A percentile compares a stretch with the other conserved stretches of the same genome.
Evolutionary conservation across 768 basidiomycete species (phyloP).

Genomic region (Chalciporus sphaerocephalus): DNA sequence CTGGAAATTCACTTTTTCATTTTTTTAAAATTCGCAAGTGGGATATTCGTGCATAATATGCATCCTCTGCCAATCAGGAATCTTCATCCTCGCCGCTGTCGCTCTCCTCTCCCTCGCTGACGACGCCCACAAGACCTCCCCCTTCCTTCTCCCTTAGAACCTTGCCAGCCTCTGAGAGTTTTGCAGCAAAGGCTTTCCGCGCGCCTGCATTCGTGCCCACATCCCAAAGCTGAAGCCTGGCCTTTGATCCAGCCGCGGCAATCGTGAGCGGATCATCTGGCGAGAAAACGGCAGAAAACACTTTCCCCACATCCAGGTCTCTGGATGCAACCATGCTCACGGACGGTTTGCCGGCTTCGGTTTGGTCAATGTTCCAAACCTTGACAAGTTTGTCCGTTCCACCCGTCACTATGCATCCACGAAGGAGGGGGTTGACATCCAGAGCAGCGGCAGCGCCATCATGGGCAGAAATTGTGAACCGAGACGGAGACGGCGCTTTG

Average conservation of each 20-base stretch:
- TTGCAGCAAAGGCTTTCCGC: slow-evolving; percentile 75
- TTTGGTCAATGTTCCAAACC: slow-evolving; percentile 88
- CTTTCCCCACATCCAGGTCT: slow-evolving; percentile 93
- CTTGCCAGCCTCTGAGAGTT: slow-evolving; percentile 70
- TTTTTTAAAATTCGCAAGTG: slow-evolving; percentile 2
- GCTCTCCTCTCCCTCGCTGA: slow-evolving; percentile 66
- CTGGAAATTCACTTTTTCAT: background rate
- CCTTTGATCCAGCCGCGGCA: slow-evolving; percentile 92
- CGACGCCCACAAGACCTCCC: slow-evolving; percentile 67
- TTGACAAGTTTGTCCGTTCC: slow-evolving; percentile 95
- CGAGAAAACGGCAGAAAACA: slow-evolving; percentile 87
- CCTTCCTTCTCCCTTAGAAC: slow-evolving; percentile 59
- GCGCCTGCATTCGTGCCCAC: slow-evolving; percentile 78
- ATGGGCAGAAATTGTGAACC: slow-evolving; percentile 90
- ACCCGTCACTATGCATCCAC: slow-evolving; percentile 89
- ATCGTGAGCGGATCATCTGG: slow-evolving; percentile 93
- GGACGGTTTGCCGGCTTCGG: slow-evolving; percentile 55
- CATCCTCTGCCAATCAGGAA: slow-evolving; percentile 7
- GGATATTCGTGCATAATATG: background rate
- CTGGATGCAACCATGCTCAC: slow-evolving; percentile 83
- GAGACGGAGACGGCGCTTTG: slow-evolving; percentile 59
- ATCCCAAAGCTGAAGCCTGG: slow-evolving; percentile 95
- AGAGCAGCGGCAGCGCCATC: slow-evolving; percentile 85
- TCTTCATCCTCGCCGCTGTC: slow-evolving; percentile 41
- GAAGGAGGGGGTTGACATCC: slow-evolving; percentile 86